Percentiles rank a stretch among this genome's conserved stretches.
phyloP scores from a whole-genome alignment of 495 filamentous ascomycete species.

The Neurospora tetraspora region DNA sequence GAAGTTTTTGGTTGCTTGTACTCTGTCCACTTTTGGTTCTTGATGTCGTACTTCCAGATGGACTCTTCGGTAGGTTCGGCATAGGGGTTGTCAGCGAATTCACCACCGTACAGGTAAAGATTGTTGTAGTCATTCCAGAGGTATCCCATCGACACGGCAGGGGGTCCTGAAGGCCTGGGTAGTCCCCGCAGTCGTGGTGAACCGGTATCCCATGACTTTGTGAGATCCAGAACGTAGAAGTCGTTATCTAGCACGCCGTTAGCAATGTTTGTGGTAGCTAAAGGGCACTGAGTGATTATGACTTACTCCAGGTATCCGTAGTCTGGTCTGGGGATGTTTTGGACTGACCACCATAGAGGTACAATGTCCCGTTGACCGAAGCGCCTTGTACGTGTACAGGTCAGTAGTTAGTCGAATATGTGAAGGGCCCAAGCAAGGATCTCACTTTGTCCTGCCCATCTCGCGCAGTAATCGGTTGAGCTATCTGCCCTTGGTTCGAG shows the following conservation, averaged over 20 bases:
- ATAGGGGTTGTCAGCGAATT: constrained; percentile 51
- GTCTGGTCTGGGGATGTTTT: constrained; percentile 42
- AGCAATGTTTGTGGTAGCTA: constrained; percentile 8
- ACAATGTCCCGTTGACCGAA: constrained; percentile 60
- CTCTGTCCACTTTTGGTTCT: constrained; percentile 48
- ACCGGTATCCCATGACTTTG: constrained; percentile 54
- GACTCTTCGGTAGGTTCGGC: constrained; percentile 42
- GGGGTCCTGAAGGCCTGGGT: constrained; percentile 55
- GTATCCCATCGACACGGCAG: constrained; percentile 57
- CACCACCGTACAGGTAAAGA: constrained; percentile 62
- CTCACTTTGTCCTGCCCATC: constrained; percentile 60
- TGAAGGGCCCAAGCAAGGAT: neutral
- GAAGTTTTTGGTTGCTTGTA: constrained; percentile 44
- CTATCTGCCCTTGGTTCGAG: constrained; percentile 32
- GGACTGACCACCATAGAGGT: constrained; percentile 62
- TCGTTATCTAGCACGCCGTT: constrained; percentile 46
- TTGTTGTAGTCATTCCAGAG: constrained; percentile 61
- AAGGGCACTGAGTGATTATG: neutral
- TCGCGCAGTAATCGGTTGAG: constrained; percentile 48
- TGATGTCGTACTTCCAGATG: constrained; percentile 59
- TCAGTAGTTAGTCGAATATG: constrained; percentile 4
- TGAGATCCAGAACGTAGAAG: constrained; percentile 56
- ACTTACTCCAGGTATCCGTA: constrained; percentile 54
- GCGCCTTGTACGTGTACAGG: constrained; percentile 23
- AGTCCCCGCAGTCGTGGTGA: constrained; percentile 52